These are phyloP conservation scores for Cucurbita moschata DNA, from an alignment of 306 rosid species.

Conservation along the genomic window DNA sequence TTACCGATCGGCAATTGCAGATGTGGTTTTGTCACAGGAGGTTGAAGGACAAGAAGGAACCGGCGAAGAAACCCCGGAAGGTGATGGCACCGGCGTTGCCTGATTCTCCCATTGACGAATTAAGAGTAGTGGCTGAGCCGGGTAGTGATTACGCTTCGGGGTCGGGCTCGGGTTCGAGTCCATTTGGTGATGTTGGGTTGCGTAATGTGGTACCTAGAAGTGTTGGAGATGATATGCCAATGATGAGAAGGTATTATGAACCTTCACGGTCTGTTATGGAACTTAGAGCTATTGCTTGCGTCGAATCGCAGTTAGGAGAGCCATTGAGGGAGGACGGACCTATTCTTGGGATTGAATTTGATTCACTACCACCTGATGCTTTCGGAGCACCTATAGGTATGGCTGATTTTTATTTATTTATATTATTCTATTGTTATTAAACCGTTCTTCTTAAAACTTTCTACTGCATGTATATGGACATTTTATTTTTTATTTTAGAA, in stretches of 20 bases:
- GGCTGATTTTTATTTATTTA: not conserved
- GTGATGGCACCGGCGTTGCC: constrained; percentile 18
- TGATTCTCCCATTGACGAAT: constrained; percentile 57
- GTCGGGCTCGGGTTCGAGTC: constrained; percentile 89
- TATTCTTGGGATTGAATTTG: constrained; percentile 78
- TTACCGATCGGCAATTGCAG: constrained; percentile 98
- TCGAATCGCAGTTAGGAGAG: constrained; percentile 89
- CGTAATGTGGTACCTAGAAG: constrained; percentile 36
- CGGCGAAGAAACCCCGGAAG: constrained; percentile 36
- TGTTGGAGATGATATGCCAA: constrained; percentile 28
- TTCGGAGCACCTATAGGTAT: constrained; percentile 87
- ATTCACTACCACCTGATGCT: constrained; percentile 91
- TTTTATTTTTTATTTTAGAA: not conserved
- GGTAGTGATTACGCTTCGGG: constrained; percentile 84
- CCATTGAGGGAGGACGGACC: constrained; percentile 92
- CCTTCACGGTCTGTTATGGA: constrained; percentile 59
- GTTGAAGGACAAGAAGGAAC: constrained; percentile 89
- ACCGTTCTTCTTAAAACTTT: constrained; percentile 9
- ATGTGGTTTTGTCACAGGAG: constrained; percentile 99
- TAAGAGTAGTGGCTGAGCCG: constrained; percentile 34
- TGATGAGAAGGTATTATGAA: constrained; percentile 46
- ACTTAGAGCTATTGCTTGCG: constrained; percentile 79
- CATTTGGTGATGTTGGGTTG: constrained; percentile 40
- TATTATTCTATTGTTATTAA: not conserved
- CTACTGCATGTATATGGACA: not conserved